These are phyloP conservation scores for Corynascus novoguineensis DNA, from an alignment of 495 filamentous ascomycete species.

Conservation along the genomic window DNA sequence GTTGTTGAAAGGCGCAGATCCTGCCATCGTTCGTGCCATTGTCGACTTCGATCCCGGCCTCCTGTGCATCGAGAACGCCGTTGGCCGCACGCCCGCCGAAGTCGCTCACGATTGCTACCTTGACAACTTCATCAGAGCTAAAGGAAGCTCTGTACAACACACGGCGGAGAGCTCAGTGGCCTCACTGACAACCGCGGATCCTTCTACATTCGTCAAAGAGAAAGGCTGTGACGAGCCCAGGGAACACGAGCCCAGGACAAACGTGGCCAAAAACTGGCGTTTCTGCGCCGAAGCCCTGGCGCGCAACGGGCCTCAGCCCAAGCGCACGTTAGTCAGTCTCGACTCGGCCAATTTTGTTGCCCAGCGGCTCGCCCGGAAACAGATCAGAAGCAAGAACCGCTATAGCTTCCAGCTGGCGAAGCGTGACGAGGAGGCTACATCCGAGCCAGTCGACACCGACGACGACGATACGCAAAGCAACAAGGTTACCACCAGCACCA, in stretches of 20 bases:
- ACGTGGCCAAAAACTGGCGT: conserved; percentile 27
- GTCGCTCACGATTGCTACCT: conserved; percentile 53
- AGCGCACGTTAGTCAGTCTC: conserved; percentile 60
- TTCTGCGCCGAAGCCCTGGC: conserved; percentile 27
- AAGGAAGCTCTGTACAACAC: neutral
- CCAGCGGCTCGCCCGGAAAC: conserved; percentile 52
- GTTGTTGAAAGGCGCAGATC: conserved; percentile 34
- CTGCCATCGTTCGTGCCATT: conserved; percentile 41
- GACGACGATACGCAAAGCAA: neutral
- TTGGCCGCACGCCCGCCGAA: conserved; percentile 62
- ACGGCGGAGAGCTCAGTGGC: neutral
- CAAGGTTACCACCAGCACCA: neutral
- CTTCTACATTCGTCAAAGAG: conserved; percentile 1
- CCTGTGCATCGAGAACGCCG: conserved; percentile 62
- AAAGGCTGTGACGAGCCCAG: neutral
- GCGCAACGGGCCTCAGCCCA: conserved; percentile 27
- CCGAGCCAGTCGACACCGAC: neutral
- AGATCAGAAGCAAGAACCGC: conserved; percentile 17
- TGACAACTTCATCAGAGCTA: conserved; percentile 4
- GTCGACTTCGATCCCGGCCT: conserved; percentile 53
- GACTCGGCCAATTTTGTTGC: conserved; percentile 70
- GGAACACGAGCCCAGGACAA: conserved; percentile 15
- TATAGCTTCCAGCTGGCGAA: conserved; percentile 18
- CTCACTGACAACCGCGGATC: neutral
- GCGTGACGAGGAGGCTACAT: neutral